A percentile compares a stretch with the other conserved stretches of the same genome.
These are phyloP conservation scores for Tetrahymena borealis DNA, from an alignment of 73 alveolate genomes.

Conservation along the genomic window DNA sequence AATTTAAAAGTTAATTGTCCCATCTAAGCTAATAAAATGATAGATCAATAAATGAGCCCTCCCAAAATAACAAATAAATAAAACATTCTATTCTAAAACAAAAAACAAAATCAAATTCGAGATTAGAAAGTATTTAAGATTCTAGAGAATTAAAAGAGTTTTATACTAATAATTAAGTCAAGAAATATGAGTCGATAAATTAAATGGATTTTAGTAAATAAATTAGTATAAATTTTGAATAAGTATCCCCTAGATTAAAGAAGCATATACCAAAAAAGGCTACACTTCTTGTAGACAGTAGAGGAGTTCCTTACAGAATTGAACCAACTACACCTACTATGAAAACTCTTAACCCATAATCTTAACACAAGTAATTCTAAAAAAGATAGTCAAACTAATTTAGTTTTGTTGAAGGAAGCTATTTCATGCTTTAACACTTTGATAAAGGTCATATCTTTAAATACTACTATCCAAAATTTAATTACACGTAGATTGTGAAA, in stretches of 20 bases:
- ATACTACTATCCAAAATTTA: not conserved
- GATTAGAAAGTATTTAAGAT: not conserved
- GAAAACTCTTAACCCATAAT: no score
- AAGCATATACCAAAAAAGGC: no score
- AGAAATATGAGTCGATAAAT: no score
- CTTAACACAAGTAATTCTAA: no score
- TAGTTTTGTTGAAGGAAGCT: not conserved
- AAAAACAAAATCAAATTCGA: not conserved
- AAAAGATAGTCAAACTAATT: no score
- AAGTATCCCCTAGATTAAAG: no score
- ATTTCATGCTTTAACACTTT: not conserved
- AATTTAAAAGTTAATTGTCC: not conserved
- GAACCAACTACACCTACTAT: no score
- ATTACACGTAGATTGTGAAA: not conserved
- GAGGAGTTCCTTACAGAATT: no score
- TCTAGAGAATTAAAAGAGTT: not conserved
- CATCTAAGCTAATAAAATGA: not conserved
- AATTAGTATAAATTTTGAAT: no score
- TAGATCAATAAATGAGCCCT: not conserved
- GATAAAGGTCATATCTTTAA: not conserved
- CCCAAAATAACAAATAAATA: not conserved
- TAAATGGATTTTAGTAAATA: no score
- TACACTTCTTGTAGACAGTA: no score
- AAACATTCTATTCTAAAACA: not conserved
- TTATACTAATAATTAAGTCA: no score